Percentiles rank a stretch among this genome's conserved stretches.
phyloP scores from a whole-genome alignment of 192 early-diverging fungal genomes.

The Umbelopsis sp. region DNA sequence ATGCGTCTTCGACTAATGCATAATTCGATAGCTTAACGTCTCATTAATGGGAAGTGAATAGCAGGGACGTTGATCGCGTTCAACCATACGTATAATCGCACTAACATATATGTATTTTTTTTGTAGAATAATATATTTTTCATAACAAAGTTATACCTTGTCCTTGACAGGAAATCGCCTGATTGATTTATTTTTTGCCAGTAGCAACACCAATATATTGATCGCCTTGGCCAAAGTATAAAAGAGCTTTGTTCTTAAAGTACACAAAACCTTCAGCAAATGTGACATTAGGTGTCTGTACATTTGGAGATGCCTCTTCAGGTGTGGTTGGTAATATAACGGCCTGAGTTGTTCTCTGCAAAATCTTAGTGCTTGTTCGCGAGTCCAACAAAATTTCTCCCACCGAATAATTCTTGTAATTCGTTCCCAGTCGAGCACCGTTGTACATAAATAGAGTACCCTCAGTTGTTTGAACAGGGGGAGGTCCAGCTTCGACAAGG shows the following conservation, averaged over 20 bases:
- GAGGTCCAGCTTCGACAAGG: slow-evolving; percentile 11
- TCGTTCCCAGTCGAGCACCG: slow-evolving; percentile 8
- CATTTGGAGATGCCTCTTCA: slow-evolving; percentile 1
- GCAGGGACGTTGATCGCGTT: neutral
- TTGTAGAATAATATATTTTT: neutral
- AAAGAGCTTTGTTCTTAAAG: slow-evolving; percentile 16
- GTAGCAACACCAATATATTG: slow-evolving; percentile 15
- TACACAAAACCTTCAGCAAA: slow-evolving; percentile 12
- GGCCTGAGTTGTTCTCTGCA: slow-evolving; percentile 13
- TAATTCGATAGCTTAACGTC: neutral
- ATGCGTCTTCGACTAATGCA: neutral
- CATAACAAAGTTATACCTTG: neutral
- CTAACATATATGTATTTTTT: neutral
- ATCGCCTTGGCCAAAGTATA: slow-evolving; percentile 18
- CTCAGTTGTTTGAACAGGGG: slow-evolving; percentile 11
- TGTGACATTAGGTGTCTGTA: slow-evolving; percentile 16
- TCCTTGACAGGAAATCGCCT: neutral
- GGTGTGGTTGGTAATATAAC: slow-evolving; percentile 14
- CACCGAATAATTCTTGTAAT: slow-evolving; percentile 18
- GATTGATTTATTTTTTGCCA: slow-evolving; percentile 1
- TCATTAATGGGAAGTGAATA: neutral
- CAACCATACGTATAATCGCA: slow-evolving; percentile 1
- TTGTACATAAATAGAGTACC: slow-evolving; percentile 10
- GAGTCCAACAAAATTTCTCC: slow-evolving; percentile 15
- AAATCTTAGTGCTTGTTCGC: neutral